Evolutionary conservation across 805 yeast species (phyloP).

Genomic region (Candida broadrunensis): DNA sequence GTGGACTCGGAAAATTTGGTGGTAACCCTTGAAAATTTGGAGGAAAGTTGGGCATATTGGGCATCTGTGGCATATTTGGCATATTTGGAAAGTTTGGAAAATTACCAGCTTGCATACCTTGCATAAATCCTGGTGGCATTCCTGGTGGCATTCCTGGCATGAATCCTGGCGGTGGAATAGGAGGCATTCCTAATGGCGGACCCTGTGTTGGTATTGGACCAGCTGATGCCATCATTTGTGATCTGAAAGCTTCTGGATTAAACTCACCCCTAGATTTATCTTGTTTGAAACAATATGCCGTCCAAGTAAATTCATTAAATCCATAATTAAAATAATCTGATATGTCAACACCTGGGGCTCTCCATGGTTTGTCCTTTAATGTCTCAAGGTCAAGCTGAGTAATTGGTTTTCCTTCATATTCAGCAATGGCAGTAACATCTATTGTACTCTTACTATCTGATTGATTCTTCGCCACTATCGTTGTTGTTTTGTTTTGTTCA

Average conservation of each 20-base stretch:
- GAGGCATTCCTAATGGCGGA: conserved; percentile 5
- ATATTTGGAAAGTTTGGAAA: conserved; percentile 12
- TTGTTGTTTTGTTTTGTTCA: conserved; percentile 28
- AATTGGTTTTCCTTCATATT: conserved; percentile 75
- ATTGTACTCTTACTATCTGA: conserved; percentile 40
- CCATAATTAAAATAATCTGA: conserved; percentile 96
- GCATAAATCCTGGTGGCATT: conserved; percentile 13
- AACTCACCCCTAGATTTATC: conserved; percentile 77
- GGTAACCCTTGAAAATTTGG: conserved; percentile 14
- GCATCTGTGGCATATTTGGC: conserved; percentile 21
- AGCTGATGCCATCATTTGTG: conserved; percentile 45
- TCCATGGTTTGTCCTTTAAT: conserved; percentile 95
- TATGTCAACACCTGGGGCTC: conserved; percentile 93
- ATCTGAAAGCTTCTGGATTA: conserved; percentile 77
- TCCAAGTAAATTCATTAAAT: conserved; percentile 95
- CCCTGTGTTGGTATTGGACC: conserved; percentile 8
- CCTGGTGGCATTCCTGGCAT: conserved; percentile 10
- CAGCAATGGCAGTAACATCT: conserved; percentile 73
- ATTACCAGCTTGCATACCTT: conserved; percentile 6
- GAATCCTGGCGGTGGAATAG: background rate
- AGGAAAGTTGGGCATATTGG: conserved; percentile 20
- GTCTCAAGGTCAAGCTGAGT: conserved; percentile 78
- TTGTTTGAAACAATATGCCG: conserved; percentile 84
- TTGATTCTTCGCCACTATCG: conserved; percentile 30
- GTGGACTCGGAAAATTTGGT: conserved; percentile 1